These are phyloP conservation scores for Acer saccharum DNA, from an alignment of 345 rosid genomes.

Conservation along the genomic window DNA sequence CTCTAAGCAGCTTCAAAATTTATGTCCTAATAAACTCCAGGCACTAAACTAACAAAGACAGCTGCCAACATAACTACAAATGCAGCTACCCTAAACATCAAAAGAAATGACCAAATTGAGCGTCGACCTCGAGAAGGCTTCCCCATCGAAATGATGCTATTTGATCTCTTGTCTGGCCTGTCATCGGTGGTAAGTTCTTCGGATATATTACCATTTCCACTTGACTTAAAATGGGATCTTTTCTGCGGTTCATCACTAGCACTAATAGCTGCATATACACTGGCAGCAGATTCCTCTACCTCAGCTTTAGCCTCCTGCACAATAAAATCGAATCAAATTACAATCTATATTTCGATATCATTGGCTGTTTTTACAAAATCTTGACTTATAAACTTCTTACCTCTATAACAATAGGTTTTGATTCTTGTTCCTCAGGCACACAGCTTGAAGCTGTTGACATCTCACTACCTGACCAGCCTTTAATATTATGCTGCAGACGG, in stretches of 20 bases:
- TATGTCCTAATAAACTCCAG: slow-evolving; percentile 14
- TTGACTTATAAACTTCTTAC: slow-evolving; percentile 41
- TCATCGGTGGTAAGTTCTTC: slow-evolving; percentile 4
- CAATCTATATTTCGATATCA: slow-evolving; percentile 20
- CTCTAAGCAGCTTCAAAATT: slow-evolving; percentile 5
- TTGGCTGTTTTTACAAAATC: slow-evolving; percentile 12
- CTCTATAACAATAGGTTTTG: slow-evolving; percentile 34
- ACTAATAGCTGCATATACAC: slow-evolving; percentile 17
- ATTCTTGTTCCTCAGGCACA: slow-evolving; percentile 23
- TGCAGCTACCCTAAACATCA: slow-evolving; percentile 41
- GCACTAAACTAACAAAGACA: slow-evolving; percentile 33
- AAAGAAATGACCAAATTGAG: slow-evolving; percentile 22
- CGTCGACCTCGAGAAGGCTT: slow-evolving; percentile 19
- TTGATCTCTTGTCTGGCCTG: slow-evolving; percentile 20
- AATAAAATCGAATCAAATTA: slow-evolving; percentile 22
- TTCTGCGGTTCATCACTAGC: neutral
- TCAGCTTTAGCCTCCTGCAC: slow-evolving; percentile 37
- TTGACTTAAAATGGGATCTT: slow-evolving; percentile 5
- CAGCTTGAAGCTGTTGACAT: slow-evolving; percentile 15
- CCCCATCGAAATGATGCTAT: slow-evolving; percentile 6
- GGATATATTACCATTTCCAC: slow-evolving; percentile 15
- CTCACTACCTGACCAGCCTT: slow-evolving; percentile 7
- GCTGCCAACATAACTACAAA: slow-evolving; percentile 41
- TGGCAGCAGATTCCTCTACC: slow-evolving; percentile 7
- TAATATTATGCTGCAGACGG: slow-evolving; percentile 41